phyloP scores from a whole-genome alignment of 805 yeast species.

The Kodamaea restingae region DNA sequence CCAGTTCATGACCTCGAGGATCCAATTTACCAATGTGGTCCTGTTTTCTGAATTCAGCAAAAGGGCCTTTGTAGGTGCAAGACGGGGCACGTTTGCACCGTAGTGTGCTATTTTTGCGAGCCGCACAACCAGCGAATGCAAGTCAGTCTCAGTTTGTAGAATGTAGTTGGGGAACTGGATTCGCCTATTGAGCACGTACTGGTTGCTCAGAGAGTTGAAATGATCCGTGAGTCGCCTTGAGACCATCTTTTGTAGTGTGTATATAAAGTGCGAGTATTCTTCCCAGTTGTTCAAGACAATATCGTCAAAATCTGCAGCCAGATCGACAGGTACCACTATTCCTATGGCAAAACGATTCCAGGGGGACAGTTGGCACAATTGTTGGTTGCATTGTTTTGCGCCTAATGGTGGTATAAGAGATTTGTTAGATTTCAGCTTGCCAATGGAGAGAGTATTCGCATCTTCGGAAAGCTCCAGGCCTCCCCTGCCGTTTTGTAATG shows the following conservation, averaged over 20 bases:
- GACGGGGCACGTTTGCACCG: slow-evolving; percentile 43
- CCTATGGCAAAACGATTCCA: slow-evolving; percentile 47
- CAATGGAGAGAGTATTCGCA: not conserved
- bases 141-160: slow-evolving; percentile 44
- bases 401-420: not conserved
- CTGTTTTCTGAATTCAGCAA: slow-evolving; percentile 12
- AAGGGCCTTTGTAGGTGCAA: slow-evolving; percentile 39
- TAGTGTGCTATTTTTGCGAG: slow-evolving; percentile 37
- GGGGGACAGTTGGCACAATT: slow-evolving; percentile 1
- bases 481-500: no score
- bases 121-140: slow-evolving; percentile 32
- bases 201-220: slow-evolving; percentile 15
- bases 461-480: no score
- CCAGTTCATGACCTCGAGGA: slow-evolving; percentile 50
- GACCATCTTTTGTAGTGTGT: slow-evolving; percentile 37
- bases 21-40: slow-evolving; percentile 42
- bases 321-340: slow-evolving; percentile 44
- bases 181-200: slow-evolving; percentile 29
- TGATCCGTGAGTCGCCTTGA: slow-evolving; percentile 32
- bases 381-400: not conserved
- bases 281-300: slow-evolving; percentile 48
- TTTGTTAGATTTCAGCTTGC: not conserved
- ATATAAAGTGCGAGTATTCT: slow-evolving; percentile 39
- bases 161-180: slow-evolving; percentile 35
- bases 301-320: slow-evolving; percentile 30